phyloP scores from a whole-genome alignment of 495 filamentous ascomycete species.

The Thermothielavioides terrestris region DNA sequence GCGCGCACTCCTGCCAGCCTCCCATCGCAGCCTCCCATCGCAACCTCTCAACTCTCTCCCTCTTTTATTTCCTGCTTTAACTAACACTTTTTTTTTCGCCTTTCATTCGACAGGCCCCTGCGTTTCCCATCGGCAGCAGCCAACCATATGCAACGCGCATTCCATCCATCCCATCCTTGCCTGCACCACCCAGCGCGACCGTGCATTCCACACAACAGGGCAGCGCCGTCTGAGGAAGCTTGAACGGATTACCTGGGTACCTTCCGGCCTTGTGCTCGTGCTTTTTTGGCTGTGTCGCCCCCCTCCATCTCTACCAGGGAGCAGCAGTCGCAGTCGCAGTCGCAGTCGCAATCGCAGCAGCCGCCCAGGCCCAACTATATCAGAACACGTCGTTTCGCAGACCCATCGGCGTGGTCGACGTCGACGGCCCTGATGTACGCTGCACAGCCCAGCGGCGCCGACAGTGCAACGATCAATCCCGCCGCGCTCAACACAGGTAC shows the following conservation, averaged over 20 bases:
- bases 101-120: conserved; percentile 22
- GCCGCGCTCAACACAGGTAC: conserved; percentile 47
- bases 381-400: conserved; percentile 50
- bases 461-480: conserved; percentile 50
- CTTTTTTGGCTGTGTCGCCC: conserved; percentile 25
- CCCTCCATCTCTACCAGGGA: conserved; percentile 28
- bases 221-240: conserved; percentile 15
- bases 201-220: conserved; percentile 29
- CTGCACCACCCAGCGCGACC: conserved; percentile 33
- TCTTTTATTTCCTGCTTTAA: conserved; percentile 15
- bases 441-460: conserved; percentile 47
- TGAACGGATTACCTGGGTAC: too few relatives aligned
- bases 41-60: too few relatives aligned
- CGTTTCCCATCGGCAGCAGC: conserved; percentile 8
- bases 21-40: too few relatives aligned
- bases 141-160: conserved; percentile 30
- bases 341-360: too few relatives aligned
- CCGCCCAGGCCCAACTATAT: conserved; percentile 51
- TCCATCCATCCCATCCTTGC: too few relatives aligned
- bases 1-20: conserved; percentile 1
- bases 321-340: too few relatives aligned
- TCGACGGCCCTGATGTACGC: conserved; percentile 45
- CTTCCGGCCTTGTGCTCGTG: too few relatives aligned
- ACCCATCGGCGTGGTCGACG: conserved; percentile 34
- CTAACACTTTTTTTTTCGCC: conserved; percentile 10